These are phyloP conservation scores for Suzukiozyma palmioleophila DNA, from an alignment of 1,139 yeast species.

Conservation along the genomic window DNA sequence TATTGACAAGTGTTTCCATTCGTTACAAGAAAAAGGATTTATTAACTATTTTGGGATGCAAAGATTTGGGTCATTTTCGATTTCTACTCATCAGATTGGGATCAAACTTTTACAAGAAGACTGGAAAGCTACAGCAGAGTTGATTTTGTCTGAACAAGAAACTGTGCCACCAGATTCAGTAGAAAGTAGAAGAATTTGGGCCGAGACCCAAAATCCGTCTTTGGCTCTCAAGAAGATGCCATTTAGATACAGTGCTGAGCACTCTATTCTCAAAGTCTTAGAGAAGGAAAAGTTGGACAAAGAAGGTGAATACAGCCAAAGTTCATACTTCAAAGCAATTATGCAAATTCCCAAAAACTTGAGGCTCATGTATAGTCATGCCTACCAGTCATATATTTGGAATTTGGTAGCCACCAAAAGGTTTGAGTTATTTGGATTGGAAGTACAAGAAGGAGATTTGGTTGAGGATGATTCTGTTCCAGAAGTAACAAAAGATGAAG, in stretches of 20 bases:
- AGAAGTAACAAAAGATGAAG: conserved; percentile 22
- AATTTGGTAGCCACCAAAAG: conserved; percentile 80
- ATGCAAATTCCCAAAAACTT: conserved; percentile 90
- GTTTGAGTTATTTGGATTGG: conserved; percentile 63
- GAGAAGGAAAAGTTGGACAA: conserved; percentile 40
- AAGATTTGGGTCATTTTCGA: conserved; percentile 91
- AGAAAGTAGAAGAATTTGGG: conserved; percentile 82
- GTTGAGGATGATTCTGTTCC: conserved; percentile 41
- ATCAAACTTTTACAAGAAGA: conserved; percentile 63
- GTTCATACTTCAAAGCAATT: conserved; percentile 70
- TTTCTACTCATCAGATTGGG: conserved; percentile 87
- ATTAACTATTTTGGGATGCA: conserved; percentile 97
- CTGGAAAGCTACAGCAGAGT: conserved; percentile 76
- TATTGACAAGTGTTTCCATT: conserved; percentile 49
- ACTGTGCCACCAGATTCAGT: conserved; percentile 76
- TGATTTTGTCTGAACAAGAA: conserved; percentile 81
- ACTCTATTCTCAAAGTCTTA: conserved; percentile 60
- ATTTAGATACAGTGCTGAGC: conserved; percentile 80
- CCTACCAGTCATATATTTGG: conserved; percentile 96
- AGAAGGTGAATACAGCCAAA: conserved; percentile 42
- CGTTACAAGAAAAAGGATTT: conserved; percentile 68
- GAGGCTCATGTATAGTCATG: conserved; percentile 93
- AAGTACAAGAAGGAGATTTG: conserved; percentile 78
- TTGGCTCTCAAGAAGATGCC: conserved; percentile 77
- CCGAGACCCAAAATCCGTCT: conserved; percentile 62